Conservation (phyloP, 768 basidiomycete genomes). For the Suillus occidentalis region DNA sequence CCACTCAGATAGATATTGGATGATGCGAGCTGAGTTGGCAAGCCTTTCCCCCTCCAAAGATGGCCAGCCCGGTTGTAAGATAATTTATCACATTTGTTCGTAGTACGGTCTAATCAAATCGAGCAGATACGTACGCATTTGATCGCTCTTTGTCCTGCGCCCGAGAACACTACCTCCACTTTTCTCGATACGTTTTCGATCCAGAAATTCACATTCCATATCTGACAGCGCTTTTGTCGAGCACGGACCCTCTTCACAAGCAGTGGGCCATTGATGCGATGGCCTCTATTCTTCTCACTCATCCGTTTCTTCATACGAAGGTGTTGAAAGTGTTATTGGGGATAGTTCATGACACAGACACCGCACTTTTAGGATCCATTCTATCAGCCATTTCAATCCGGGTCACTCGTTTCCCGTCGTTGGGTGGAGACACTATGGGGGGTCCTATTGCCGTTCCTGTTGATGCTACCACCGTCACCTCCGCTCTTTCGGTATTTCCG, state of each 20-base stretch:
- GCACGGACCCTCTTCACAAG: conserved; percentile 26
- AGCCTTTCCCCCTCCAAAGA: conserved; percentile 21
- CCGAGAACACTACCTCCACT: conserved; percentile 39
- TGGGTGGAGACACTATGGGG: background rate
- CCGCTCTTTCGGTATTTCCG: conserved; percentile 1
- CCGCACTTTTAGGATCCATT: background rate
- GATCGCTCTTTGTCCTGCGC: conserved; percentile 32
- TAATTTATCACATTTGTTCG: conserved; percentile 14
- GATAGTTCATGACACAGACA: background rate
- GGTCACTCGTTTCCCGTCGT: background rate
- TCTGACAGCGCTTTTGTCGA: conserved; percentile 40
- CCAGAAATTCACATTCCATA: conserved; percentile 50
- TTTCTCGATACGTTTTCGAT: conserved; percentile 37
- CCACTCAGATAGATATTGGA: conserved; percentile 61
- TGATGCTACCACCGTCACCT: background rate
- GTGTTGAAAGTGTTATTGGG: conserved; percentile 31
- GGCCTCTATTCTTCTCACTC: conserved; percentile 32
- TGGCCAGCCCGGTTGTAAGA: conserved; percentile 6
- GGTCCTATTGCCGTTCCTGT: background rate
- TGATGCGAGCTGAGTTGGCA: conserved; percentile 50
- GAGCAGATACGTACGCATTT: conserved; percentile 17
- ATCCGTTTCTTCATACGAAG: conserved; percentile 33
- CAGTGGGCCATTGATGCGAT: conserved; percentile 36
- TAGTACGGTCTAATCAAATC: conserved; percentile 10
- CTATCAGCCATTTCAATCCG: conserved; percentile 3